These are phyloP conservation scores for Wallacemonas sp. DNA, from an alignment of 208 protist genomes.

Conservation along the genomic window DNA sequence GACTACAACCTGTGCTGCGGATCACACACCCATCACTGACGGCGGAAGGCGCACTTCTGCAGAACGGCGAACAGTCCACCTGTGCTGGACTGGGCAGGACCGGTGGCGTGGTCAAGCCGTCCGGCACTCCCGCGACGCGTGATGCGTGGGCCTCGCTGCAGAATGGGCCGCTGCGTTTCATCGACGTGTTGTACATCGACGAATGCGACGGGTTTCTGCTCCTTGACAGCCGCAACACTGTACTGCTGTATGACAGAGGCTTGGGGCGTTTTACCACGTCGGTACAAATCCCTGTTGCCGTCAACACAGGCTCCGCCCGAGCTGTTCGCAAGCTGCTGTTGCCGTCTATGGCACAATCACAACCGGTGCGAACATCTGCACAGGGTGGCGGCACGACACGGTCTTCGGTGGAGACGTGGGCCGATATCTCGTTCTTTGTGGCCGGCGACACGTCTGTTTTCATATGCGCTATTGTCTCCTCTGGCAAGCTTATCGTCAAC, in stretches of 20 bases:
- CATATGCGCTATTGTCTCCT: conserved; percentile 19
- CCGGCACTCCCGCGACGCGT: too few relatives aligned
- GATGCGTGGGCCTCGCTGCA: too few relatives aligned
- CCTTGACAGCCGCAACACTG: conserved; percentile 37
- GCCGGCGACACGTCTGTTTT: conserved; percentile 17
- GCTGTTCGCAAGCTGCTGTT: conserved; percentile 14
- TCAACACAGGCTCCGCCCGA: conserved; percentile 7
- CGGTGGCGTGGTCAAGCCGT: not conserved
- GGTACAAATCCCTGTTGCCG: not conserved
- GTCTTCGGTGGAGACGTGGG: too few relatives aligned
- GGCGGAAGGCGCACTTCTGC: not conserved
- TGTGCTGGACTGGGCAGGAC: not conserved
- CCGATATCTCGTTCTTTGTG: conserved; percentile 31
- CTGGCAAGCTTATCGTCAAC: conserved; percentile 7
- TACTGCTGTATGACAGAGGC: conserved; percentile 44
- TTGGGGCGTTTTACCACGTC: conserved; percentile 20
- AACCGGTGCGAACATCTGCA: too few relatives aligned
- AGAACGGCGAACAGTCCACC: not conserved
- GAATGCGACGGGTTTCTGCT: conserved; percentile 30
- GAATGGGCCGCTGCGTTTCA: conserved; percentile 27
- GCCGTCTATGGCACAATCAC: not conserved
- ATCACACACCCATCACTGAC: conserved; percentile 17
- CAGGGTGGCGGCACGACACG: too few relatives aligned
- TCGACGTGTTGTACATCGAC: conserved; percentile 33
- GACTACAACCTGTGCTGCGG: not conserved